phyloP scores from a whole-genome alignment of 2,329 filamentous ascomycete genomes.

The Alternaria sp. region DNA sequence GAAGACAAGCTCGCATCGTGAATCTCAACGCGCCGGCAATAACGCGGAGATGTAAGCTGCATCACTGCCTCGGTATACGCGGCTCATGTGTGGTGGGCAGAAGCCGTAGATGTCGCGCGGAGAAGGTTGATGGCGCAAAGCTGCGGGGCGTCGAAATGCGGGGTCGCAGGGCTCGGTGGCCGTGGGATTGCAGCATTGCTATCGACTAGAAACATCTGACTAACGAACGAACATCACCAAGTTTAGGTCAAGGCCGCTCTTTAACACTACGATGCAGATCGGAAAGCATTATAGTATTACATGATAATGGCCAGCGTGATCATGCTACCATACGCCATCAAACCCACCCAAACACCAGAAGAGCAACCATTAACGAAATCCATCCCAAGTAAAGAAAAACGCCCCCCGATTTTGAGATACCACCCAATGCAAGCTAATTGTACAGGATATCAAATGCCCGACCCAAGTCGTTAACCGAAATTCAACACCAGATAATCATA shows the following conservation, averaged over 20 bases:
- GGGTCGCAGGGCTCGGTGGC: conserved; percentile 19
- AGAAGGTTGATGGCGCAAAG: conserved; percentile 10
- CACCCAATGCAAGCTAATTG: conserved; percentile 29
- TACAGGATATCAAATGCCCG: conserved; percentile 47
- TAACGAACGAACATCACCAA: neutral
- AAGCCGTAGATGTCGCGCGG: neutral
- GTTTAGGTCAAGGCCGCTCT: neutral
- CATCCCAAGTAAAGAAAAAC: neutral
- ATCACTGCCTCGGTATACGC: conserved; percentile 21
- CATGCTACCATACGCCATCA: neutral
- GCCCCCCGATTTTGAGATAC: neutral
- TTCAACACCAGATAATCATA: conserved; percentile 24
- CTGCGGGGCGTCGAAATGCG: conserved; percentile 17
- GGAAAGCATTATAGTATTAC: neutral
- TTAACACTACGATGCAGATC: neutral
- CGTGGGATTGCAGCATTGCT: neutral
- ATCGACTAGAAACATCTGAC: conserved; percentile 1
- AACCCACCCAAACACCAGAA: neutral
- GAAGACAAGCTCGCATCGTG: conserved; percentile 6
- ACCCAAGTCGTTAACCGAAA: conserved; percentile 23
- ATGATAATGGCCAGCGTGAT: neutral
- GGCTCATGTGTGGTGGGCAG: neutral
- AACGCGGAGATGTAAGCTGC: conserved; percentile 12
- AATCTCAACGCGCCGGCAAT: conserved; percentile 6
- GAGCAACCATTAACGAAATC: neutral